Evolutionary conservation across 2,329 filamentous ascomycete species (phyloP), one percentile per base, ranked within the genome.

Genomic region (Lasiodiplodia sp.): DNA sequence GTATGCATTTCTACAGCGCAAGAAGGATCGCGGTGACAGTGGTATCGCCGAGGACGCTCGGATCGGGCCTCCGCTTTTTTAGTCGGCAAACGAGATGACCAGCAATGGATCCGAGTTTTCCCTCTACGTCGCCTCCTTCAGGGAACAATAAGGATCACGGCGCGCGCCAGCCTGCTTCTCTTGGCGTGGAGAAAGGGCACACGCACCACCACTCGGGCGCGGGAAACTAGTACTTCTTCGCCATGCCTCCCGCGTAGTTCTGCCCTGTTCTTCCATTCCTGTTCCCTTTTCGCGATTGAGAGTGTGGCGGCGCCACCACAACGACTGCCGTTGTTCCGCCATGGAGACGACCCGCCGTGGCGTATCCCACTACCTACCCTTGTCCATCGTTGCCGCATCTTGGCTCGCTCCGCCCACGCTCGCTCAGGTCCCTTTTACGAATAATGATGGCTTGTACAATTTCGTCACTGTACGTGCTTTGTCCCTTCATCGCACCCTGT

Each of bases 391-490:
- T 60, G 58, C 55, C 52, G 40, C 31, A 52, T 38, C 21, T 23
- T 38, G 28, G 52, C 56, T 67, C 21, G 34, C 47, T 37, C 23
- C 18, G 18, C 55, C 40, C 21, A 21, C 56, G 4, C n/a, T 65
- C 47, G 66, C 66, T 55, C 66, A 68, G 31, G 66, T 56, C 5
- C 47, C 66, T 37, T 44, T 62, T 21, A 53, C 49, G 34, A 34
- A 68, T 37, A 60, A 64, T 40, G 58, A 56, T 21, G 58, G 38
- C 51, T 18, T 68, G 37, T 57, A 25, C 40, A 64, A 28, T 8
- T 68, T 68, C 21, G 60, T 68, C 40, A 64, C 67, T 21, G 67
- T 68, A 65, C 25, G 58, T 57, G 57, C 28, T 10, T 28, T 11
- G 23, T 40, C 21, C 7, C 28, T 16, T 10, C 11, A 14, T 21